Conservation (phyloP, 2,329 filamentous ascomycete species). For the Penicillium crustosum region DNA sequence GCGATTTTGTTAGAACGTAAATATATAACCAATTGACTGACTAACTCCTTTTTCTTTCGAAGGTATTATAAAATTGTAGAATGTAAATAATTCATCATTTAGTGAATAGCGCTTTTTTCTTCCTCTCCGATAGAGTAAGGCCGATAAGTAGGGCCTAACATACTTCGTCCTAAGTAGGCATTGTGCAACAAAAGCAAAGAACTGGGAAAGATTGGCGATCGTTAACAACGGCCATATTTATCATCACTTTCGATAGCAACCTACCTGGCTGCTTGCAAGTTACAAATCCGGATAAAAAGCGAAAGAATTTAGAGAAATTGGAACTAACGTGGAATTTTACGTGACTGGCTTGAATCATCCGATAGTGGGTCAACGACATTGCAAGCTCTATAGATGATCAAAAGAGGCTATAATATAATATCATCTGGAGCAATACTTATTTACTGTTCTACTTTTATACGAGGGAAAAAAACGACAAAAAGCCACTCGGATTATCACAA, state of each 20-base stretch:
- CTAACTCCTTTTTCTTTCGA: too few relatives aligned
- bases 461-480: too few relatives aligned
- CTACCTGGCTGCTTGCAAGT: not conserved
- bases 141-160: too few relatives aligned
- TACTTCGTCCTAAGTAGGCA: too few relatives aligned
- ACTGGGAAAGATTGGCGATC: not conserved
- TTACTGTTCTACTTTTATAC: not conserved
- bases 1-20: too few relatives aligned
- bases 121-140: too few relatives aligned
- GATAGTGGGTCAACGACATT: not conserved
- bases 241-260: not conserved
- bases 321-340: not conserved
- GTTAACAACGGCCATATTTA: not conserved
- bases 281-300: not conserved
- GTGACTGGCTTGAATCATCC: not conserved
- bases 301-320: not conserved
- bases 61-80: too few relatives aligned
- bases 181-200: not conserved
- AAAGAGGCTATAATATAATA: not conserved
- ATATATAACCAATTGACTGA: too few relatives aligned
- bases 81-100: too few relatives aligned
- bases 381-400: not conserved
- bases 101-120: too few relatives aligned
- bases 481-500: not conserved
- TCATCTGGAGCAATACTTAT: not conserved